Conservation (phyloP, 2,329 filamentous ascomycete species). For the Penicillium sp. region DNA sequence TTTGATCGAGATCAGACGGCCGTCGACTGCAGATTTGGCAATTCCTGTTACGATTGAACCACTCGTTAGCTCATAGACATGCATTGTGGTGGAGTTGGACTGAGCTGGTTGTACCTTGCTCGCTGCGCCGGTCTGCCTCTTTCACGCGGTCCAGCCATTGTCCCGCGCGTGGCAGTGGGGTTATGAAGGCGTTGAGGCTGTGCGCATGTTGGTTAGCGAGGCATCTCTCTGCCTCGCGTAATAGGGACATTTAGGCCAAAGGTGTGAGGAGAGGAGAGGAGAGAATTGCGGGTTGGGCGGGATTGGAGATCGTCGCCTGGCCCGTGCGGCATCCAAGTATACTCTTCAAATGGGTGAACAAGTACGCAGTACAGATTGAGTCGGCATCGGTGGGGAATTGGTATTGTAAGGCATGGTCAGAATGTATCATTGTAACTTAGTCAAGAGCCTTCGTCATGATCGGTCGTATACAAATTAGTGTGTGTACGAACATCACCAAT, state of each 20-base stretch:
- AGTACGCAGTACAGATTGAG: no score
- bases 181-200: constrained; percentile 47
- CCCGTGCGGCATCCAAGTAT: no score
- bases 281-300: constrained; percentile 1
- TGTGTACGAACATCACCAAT: no score
- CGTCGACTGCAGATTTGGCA: constrained; percentile 45
- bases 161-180: constrained; percentile 37
- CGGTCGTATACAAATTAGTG: no score
- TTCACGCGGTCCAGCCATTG: constrained; percentile 41
- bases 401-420: no score
- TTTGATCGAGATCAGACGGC: constrained; percentile 66
- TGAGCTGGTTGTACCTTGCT: constrained; percentile 38
- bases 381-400: no score
- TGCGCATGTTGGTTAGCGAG: constrained; percentile 45
- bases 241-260: constrained; percentile 46
- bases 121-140: constrained; percentile 41
- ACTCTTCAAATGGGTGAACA: no score
- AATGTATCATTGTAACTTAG: no score
- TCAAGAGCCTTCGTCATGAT: no score
- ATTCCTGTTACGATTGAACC: constrained; percentile 30
- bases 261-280: neutral
- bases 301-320: constrained; percentile 16
- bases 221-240: constrained; percentile 50
- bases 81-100: constrained; percentile 1
- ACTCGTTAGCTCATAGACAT: neutral